Evolutionary conservation across 306 rosid genomes (phyloP).

Genomic region (Pyrus pyrifolia): DNA sequence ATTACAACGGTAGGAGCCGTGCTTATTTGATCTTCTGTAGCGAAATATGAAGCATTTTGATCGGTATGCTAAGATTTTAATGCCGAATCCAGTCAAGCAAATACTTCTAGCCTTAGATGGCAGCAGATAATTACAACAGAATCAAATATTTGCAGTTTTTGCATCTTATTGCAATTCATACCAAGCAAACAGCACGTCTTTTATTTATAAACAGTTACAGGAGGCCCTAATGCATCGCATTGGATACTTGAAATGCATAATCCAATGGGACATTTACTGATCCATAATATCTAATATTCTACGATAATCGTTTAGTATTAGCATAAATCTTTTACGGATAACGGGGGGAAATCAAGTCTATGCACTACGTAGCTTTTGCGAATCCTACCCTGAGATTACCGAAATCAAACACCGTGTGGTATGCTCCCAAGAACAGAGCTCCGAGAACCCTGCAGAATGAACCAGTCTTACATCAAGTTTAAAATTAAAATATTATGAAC

Average conservation of each 20-base stretch:
- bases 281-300: neutral
- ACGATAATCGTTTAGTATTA: neutral
- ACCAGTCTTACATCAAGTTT: neutral
- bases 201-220: neutral
- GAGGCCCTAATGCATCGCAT: neutral
- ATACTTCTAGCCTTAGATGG: neutral
- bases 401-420: conserved; percentile 68
- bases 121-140: neutral
- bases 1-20: neutral
- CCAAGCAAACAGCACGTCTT: neutral
- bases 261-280: neutral
- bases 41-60: neutral
- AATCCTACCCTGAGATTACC: conserved; percentile 62
- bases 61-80: neutral
- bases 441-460: conserved; percentile 65
- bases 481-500: neutral
- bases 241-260: neutral
- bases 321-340: neutral
- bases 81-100: neutral
- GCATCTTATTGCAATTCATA: neutral
- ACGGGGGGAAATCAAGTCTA: conserved; percentile 4
- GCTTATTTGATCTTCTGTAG: neutral
- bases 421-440: conserved; percentile 54
- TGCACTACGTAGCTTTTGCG: conserved; percentile 53
- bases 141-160: neutral